Base-by-base conservation (phyloP, 1,139 yeast genomes). In the Lodderomyces orthopsilosis region DNA sequence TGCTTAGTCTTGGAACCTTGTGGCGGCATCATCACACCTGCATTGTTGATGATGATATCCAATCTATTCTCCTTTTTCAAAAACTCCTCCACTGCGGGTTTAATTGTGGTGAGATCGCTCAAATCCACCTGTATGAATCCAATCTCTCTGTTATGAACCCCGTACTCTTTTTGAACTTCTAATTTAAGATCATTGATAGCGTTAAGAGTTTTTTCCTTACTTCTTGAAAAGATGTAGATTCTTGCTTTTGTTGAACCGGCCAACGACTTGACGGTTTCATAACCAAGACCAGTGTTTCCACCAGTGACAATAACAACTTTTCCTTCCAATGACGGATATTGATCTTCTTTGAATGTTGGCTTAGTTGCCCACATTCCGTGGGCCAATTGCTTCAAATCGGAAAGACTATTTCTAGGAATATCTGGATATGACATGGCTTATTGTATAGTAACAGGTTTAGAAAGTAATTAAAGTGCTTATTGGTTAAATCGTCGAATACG, bases 1-100 rank as follows among this genome's bases (percentile, higher is more conserved):
- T 51, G 54, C 6, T 19, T 37, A 2, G 53, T 43, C 21, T 40
- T 46, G 1, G 66, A 50, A 10, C 65, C 65, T n/a, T 54, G 53
- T 9, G 68, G 66, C 1, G 77, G 71, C 14, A 61, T 56, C 73
- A 72, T 75, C 13, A 77, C 66, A 36, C 83, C 57, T 7, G 82
- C 82, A 58, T 77, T 76, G 51, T 75, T 74, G 39, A 77, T 65
- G 13, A 74, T 65, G 12, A 73, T 61, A 48, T 75, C 75, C 24
- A 77, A 48, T 13, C 66, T 53, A 3, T 52, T 40, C 33, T 52
- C 59, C 7, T 37, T 22, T 2, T 18, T 14, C 44, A 61, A 50
- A 42, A 77, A 58, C 34, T 63, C 53, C 10, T 57, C 53, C 13
- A 63, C 70, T 2, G 71, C 77, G 2, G 70, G 66, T 47, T 65